Conservation (phyloP, 352 stramenopile species). For the Pythium pyrilobum region DNA sequence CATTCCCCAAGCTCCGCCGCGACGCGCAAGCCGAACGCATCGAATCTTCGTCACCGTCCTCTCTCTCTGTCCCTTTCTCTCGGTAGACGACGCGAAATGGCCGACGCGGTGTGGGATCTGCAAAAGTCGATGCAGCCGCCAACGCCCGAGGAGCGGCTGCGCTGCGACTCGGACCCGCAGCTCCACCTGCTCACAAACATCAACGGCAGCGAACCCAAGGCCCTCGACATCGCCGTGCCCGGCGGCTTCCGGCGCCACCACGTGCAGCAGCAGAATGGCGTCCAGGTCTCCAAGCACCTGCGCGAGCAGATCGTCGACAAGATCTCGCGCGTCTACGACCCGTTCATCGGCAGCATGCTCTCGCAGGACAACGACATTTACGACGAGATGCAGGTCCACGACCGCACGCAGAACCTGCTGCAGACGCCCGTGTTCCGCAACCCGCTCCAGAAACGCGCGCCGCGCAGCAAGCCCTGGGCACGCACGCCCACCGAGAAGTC, state of each 20-base stretch:
- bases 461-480: conserved; percentile 17
- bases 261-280: conserved; percentile 29
- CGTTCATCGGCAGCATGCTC: conserved; percentile 77
- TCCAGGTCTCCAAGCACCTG: conserved; percentile 47
- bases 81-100: conserved; percentile 24
- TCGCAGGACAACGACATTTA: conserved; percentile 81
- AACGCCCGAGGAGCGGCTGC: conserved; percentile 23
- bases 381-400: conserved; percentile 63
- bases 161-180: conserved; percentile 53
- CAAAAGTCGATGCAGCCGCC: conserved; percentile 38
- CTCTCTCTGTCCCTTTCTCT: background rate
- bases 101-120: conserved; percentile 41
- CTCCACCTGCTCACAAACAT: conserved; percentile 24
- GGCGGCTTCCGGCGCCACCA: conserved; percentile 71
- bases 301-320: conserved; percentile 67
- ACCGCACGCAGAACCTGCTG: conserved; percentile 59
- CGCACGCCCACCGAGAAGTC: conserved; percentile 14
- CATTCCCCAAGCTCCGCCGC: too few relatives aligned
- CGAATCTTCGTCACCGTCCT: background rate
- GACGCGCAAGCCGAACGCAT: background rate
- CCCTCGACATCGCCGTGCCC: conserved; percentile 58
- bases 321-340: conserved; percentile 75
- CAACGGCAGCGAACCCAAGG: conserved; percentile 27
- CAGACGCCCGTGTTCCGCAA: conserved; percentile 50
- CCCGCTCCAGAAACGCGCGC: conserved; percentile 22